A percentile compares a stretch with the other conserved stretches of the same genome.
phyloP scores from a whole-genome alignment of 2,329 filamentous ascomycete species.

The Polychaeton citri region DNA sequence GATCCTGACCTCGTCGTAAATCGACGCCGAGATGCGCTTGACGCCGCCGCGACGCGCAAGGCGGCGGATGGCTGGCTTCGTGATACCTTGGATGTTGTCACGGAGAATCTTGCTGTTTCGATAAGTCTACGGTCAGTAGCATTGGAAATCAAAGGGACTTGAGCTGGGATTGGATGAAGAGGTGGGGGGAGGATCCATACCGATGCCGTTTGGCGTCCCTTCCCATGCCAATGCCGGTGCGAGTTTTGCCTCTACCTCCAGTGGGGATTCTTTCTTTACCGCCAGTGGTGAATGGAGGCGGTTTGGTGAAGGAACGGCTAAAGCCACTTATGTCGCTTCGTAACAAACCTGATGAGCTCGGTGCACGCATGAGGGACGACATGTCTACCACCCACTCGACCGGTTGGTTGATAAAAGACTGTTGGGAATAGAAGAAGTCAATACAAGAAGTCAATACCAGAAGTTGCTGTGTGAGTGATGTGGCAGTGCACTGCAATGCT shows the following conservation, averaged over 20 bases:
- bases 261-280: neutral
- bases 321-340: neutral
- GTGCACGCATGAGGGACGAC: neutral
- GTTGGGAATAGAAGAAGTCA: no score
- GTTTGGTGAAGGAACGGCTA: neutral
- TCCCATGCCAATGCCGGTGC: constrained; percentile 1
- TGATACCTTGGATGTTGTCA: constrained; percentile 98
- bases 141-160: no score
- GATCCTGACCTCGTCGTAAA: constrained; percentile 48
- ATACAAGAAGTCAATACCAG: no score
- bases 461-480: no score
- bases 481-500: no score
- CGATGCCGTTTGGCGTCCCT: constrained; percentile 11
- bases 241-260: neutral
- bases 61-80: constrained; percentile 50
- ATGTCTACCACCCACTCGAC: no score
- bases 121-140: neutral
- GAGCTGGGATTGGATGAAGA: no score
- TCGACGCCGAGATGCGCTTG: constrained; percentile 49
- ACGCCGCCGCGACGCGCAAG: constrained; percentile 60
- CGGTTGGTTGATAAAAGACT: no score
- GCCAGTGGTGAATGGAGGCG: neutral
- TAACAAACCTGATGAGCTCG: neutral
- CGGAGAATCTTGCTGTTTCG: constrained; percentile 84
- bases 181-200: constrained; percentile 4